These are phyloP conservation scores for Evernia prunastri DNA, from an alignment of 495 filamentous ascomycete genomes.

Conservation along the genomic window DNA sequence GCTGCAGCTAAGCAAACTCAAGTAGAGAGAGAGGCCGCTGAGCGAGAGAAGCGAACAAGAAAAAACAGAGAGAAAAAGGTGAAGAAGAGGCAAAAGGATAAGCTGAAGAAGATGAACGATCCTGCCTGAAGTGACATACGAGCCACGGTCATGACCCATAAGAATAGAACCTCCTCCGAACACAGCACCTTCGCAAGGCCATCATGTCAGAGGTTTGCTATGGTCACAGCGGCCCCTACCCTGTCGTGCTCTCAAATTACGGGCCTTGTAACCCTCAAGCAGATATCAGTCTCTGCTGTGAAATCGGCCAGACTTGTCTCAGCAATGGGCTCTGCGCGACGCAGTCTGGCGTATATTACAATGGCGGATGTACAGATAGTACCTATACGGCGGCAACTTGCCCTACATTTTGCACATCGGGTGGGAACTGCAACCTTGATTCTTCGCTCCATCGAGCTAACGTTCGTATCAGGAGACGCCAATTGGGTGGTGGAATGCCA, in stretches of 20 bases:
- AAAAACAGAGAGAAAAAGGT: constrained; percentile 27
- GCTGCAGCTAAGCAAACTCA: background rate
- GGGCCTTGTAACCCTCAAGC: constrained; percentile 16
- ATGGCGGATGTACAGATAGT: constrained; percentile 20
- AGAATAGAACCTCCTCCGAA: background rate
- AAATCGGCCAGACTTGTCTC: constrained; percentile 15
- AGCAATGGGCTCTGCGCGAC: constrained; percentile 17
- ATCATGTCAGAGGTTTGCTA: constrained; percentile 18
- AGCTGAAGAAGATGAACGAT: constrained; percentile 5
- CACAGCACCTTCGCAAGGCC: constrained; percentile 2
- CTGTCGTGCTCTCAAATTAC: background rate
- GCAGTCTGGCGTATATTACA: constrained; percentile 9
- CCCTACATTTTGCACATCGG: constrained; percentile 15
- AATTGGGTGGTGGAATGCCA: constrained; percentile 7
- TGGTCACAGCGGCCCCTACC: background rate
- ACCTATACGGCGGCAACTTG: constrained; percentile 12
- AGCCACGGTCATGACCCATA: background rate
- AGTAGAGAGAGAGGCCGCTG: constrained; percentile 16
- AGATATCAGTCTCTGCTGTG: constrained; percentile 18
- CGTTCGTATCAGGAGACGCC: background rate
- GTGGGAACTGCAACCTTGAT: background rate
- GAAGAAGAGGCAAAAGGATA: constrained; percentile 25
- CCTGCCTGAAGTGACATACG: background rate
- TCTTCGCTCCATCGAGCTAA: background rate
- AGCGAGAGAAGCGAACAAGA: constrained; percentile 22